These are phyloP conservation scores for Kuraishia molischiana DNA, from an alignment of 805 yeast genomes.

Conservation along the genomic window DNA sequence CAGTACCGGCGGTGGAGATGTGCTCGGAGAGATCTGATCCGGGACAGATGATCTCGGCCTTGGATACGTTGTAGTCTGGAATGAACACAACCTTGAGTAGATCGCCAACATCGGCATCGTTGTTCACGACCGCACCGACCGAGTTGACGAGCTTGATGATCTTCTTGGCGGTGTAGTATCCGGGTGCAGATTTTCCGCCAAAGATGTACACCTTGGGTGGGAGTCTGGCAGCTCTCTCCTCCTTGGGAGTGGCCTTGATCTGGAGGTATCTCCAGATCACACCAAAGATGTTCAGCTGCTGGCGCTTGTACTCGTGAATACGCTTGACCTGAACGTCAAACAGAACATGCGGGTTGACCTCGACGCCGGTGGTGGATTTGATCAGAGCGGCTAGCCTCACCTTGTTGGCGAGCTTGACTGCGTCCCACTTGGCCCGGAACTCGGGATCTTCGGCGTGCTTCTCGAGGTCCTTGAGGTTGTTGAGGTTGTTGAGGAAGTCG, in stretches of 20 bases:
- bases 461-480: constrained; percentile 56
- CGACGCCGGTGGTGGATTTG: constrained; percentile 49
- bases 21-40: constrained; percentile 90
- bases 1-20: constrained; percentile 95
- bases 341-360: constrained; percentile 61
- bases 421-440: constrained; percentile 64
- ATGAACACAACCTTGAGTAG: constrained; percentile 78
- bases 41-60: constrained; percentile 85
- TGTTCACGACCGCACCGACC: constrained; percentile 73
- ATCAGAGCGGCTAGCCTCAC: constrained; percentile 55
- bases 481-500: constrained; percentile 59
- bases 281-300: constrained; percentile 87
- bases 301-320: constrained; percentile 93
- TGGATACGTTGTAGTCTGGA: constrained; percentile 90
- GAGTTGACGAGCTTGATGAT: constrained; percentile 79
- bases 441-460: constrained; percentile 55
- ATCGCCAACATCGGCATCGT: constrained; percentile 64
- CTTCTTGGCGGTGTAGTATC: constrained; percentile 89
- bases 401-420: constrained; percentile 64
- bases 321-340: constrained; percentile 92
- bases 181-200: constrained; percentile 98
- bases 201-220: constrained; percentile 72
- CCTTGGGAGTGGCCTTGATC: constrained; percentile 57
- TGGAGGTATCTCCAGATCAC: constrained; percentile 74
- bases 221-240: constrained; percentile 49